Percentiles rank a stretch among this genome's conserved stretches.
Evolutionary conservation across 202 grass and related monocot species (phyloP).

Genomic region (Eragrostis tef): DNA sequence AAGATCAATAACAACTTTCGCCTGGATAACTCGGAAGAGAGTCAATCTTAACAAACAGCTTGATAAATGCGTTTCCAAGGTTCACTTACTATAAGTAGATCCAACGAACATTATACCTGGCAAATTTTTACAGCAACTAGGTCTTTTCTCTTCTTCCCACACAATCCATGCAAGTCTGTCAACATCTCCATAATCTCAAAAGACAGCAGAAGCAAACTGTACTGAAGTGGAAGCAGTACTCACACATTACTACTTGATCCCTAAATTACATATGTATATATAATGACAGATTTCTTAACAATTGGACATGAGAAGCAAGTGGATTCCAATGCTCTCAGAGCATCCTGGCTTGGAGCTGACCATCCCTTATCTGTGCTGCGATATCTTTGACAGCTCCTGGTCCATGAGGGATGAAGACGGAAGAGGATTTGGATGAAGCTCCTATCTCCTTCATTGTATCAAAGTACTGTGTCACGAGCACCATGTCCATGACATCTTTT

Average conservation of each 20-base stretch:
- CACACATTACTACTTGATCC: slow-evolving; percentile 6
- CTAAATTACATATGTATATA: slow-evolving; percentile 21
- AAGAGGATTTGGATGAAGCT: slow-evolving; percentile 70
- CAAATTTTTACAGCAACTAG: slow-evolving; percentile 25
- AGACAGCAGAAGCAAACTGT: slow-evolving; percentile 35
- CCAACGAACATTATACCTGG: not conserved
- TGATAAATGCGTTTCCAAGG: not conserved
- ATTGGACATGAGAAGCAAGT: not conserved
- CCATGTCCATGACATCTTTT: slow-evolving; percentile 89
- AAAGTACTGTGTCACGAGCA: slow-evolving; percentile 78
- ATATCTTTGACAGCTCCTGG: slow-evolving; percentile 74
- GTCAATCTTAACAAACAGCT: not conserved
- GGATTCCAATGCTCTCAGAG: not conserved
- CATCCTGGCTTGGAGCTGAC: slow-evolving; percentile 62
- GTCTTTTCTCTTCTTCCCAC: not conserved
- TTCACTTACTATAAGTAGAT: not conserved
- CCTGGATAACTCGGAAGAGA: not conserved
- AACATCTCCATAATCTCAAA: not conserved
- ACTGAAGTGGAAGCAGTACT: slow-evolving; percentile 32
- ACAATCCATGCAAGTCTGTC: slow-evolving; percentile 8
- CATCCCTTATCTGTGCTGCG: slow-evolving; percentile 76
- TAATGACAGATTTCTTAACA: not conserved
- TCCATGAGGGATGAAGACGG: slow-evolving; percentile 85
- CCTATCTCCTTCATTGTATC: slow-evolving; percentile 90
- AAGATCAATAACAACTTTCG: not conserved